Base-by-base conservation (phyloP, 2,329 filamentous ascomycete species). In the Pyrenophora seminiperda region DNA sequence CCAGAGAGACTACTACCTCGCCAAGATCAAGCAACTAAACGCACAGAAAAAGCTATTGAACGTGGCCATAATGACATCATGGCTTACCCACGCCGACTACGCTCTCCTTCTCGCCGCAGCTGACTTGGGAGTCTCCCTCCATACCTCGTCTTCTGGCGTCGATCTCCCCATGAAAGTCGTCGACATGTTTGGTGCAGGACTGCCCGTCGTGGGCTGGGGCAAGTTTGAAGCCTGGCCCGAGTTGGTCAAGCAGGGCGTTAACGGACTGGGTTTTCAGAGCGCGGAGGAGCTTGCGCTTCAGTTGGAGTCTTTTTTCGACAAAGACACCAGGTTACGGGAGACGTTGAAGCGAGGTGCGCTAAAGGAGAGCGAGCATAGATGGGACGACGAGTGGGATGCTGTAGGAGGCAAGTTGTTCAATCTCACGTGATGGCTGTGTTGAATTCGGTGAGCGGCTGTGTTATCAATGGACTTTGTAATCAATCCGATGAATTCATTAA, bases 111-210 rank as follows among this genome's bases (percentile, higher is more conserved):
- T 99, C 22, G 89, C 88, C 9, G 87, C 87, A 36, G 91, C 94
- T 3, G 93, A 97, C 64, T 78, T 99, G 0, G 94, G 94, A 7
- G 84, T 99, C 18, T 96, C 90, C 48, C 78, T 99, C 19, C 94
- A 99, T 76, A 96, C 85, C 58, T 97, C 91, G 11, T 95, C 89
- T 59, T 96, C 91, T 2, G 94, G 94, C 1, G 91, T 99, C 0
- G 94, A 99, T 73, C 78, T 99, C 15, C 94, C 94, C 0, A 99
- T 99, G 94, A 99, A 99, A 75, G 91, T 99, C 1, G 92, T 99
- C 11, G 94, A 99, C 71, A 97, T 99, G 92, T 97, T 99, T 71
- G 94, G 94, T 2, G 89, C 92, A 0, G 94, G 93, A 0, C 77
- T 99, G 20, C 94, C 94, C 0, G 94, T 99, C 0, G 86, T 88